Conservation (phyloP, 768 basidiomycete genomes). For the Sarcomyxa edulis region DNA sequence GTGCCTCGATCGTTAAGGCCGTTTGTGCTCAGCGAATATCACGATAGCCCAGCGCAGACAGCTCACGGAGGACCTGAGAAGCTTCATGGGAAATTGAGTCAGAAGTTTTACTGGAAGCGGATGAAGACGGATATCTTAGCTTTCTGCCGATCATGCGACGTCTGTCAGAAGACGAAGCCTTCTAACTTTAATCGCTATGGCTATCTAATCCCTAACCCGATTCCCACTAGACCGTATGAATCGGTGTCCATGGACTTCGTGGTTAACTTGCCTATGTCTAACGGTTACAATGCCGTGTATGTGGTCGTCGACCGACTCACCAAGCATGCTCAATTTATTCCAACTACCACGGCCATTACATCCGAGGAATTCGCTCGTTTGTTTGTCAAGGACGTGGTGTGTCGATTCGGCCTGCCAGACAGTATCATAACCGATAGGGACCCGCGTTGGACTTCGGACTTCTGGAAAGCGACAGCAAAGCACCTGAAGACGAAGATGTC, state of each 20-base stretch:
- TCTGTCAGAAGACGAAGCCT: conserved; percentile 19
- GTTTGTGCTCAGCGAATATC: background rate
- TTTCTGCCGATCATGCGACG: conserved; percentile 13
- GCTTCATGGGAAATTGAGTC: conserved; percentile 7
- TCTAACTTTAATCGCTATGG: conserved; percentile 8
- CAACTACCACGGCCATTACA: conserved; percentile 13
- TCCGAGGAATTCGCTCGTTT: no score
- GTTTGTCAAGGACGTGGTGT: no score
- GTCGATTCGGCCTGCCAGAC: no score
- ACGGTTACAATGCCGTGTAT: conserved; percentile 12
- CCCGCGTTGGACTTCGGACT: no score
- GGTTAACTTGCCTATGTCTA: no score
- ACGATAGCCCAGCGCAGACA: background rate
- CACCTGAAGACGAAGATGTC: conserved; percentile 11
- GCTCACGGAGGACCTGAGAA: no score
- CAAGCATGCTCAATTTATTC: no score
- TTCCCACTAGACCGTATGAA: no score
- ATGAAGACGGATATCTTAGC: conserved; percentile 5
- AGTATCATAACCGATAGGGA: no score
- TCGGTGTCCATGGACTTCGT: no score
- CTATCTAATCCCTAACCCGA: no score
- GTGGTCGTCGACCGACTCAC: conserved; percentile 20
- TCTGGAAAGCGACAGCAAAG: no score
- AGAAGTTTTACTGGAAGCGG: conserved; percentile 8
- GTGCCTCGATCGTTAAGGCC: background rate